These are phyloP conservation scores for Paragyromitra xinjiangensis DNA, from an alignment of 495 filamentous ascomycete genomes.

Conservation along the genomic window DNA sequence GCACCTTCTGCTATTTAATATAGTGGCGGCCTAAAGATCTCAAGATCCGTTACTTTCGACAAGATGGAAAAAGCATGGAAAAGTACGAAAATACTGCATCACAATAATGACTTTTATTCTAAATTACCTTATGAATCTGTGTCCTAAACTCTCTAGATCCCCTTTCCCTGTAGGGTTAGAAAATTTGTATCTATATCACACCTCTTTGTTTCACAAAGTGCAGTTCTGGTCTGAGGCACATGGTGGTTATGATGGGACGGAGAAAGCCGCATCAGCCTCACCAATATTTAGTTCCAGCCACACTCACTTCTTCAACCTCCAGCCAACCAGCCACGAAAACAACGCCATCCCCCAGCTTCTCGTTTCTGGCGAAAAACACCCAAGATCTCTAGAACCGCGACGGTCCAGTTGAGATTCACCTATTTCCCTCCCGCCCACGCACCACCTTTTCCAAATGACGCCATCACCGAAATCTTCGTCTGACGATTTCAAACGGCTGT, in stretches of 20 bases:
- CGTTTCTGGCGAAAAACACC: conserved; percentile 40
- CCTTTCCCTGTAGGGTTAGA: too few species aligned
- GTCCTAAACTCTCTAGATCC: too few species aligned
- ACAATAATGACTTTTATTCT: too few species aligned
- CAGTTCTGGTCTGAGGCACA: not conserved
- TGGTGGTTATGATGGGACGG: not conserved
- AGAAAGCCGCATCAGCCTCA: conserved; percentile 39
- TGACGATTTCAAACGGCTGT: conserved; percentile 40
- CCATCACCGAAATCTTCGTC: conserved; percentile 38
- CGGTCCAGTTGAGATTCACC: conserved; percentile 33
- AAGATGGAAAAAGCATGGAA: too few species aligned
- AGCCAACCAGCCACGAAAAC: conserved; percentile 45
- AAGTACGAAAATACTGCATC: too few species aligned
- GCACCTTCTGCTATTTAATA: not conserved
- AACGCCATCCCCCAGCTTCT: conserved; percentile 49
- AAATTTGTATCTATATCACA: too few species aligned
- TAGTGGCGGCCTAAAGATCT: not conserved
- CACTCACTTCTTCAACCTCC: conserved; percentile 39
- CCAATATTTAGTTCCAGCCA: conserved; percentile 38
- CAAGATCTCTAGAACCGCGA: conserved; percentile 37
- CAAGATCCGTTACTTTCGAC: too few species aligned
- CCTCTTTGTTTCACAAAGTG: too few species aligned
- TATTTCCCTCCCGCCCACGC: conserved; percentile 18
- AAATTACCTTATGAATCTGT: too few species aligned
- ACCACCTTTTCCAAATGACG: conserved; percentile 40